Evolutionary conservation across 257 asterid species (phyloP).

Genomic region (Scutellaria baicalensis): DNA sequence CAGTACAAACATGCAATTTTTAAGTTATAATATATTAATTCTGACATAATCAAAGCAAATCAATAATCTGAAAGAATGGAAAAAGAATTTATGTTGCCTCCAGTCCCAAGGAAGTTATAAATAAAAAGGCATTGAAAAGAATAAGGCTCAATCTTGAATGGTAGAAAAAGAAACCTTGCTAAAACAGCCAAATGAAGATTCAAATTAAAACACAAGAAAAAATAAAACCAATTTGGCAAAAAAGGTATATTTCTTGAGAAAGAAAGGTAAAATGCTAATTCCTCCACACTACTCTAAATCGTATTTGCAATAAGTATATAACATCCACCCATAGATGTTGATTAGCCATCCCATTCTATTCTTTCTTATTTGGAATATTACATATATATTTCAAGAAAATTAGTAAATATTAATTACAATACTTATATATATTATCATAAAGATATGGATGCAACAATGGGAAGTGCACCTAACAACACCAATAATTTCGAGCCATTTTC

Average conservation of each 20-base stretch:
- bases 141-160: conserved; percentile 11
- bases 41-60: not conserved
- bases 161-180: conserved; percentile 1
- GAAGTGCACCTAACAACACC: no score
- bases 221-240: not conserved
- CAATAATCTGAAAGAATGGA: not conserved
- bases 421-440: not conserved
- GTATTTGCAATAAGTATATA: no score
- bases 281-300: not conserved
- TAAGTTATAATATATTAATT: no score
- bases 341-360: no score
- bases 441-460: conserved; percentile 1
- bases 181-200: not conserved
- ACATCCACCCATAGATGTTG: no score
- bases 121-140: conserved; percentile 1
- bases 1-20: no score
- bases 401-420: not conserved
- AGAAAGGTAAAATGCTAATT: conserved; percentile 11
- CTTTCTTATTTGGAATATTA: no score
- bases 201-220: not conserved
- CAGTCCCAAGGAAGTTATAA: conserved; percentile 10
- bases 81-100: conserved; percentile 3
- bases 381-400: no score
- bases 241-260: conserved; percentile 20
- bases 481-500: conserved; percentile 43